Evolutionary conservation across 2,329 filamentous ascomycete genomes (phyloP), one percentile per base, ranked within the genome.

Genomic region (Chaetomiaceae sp.): DNA sequence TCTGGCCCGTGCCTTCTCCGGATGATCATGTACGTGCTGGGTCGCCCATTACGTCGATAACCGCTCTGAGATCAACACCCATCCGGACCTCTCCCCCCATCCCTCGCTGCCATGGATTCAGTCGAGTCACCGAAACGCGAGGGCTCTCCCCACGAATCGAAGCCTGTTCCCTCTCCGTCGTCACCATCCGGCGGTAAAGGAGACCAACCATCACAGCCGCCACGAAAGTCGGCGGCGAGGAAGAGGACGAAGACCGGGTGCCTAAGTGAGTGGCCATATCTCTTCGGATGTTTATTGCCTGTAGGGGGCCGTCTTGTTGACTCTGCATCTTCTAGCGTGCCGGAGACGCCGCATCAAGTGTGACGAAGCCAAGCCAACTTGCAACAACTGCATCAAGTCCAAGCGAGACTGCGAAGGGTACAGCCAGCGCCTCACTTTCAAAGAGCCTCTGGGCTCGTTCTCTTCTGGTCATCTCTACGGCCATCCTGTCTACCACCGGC

Each of bases 281-380:
- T 38, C 48, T 37, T 51, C 54, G 48, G 49, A 54, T 56, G 55
- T 64, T 64, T 51, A n/a, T 20, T 37, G 0, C 57, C 33, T 16
- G 2, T 2, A 6, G 5, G 18, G n/a, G 3, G 5, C 18, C 14
- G 14, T 9, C 25, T 10, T 27, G 55, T 54, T 57, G 48, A 63
- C 43, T 53, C 44, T 56, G 41, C 66, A 52, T 55, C 60, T 48
- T 56, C 59, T 40, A 91, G 88, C 94, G 53, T 99, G 94, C 72
- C 87, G 94, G 58, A 92, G 89, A 71, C 86, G 94, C 48, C 87
- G 94, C 58, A 97, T 99, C 71, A 99, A 97, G 72, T 99, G 94
- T 69, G 94, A 94, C 57, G 94, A 97, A 69, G 89, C 90, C 64
- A 81, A 86, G 45, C 89, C 89, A 23, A 86, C 80, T 25, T 94